Base-by-base conservation (phyloP, 2,329 filamentous ascomycete species). In the Fusarium nygamai region DNA sequence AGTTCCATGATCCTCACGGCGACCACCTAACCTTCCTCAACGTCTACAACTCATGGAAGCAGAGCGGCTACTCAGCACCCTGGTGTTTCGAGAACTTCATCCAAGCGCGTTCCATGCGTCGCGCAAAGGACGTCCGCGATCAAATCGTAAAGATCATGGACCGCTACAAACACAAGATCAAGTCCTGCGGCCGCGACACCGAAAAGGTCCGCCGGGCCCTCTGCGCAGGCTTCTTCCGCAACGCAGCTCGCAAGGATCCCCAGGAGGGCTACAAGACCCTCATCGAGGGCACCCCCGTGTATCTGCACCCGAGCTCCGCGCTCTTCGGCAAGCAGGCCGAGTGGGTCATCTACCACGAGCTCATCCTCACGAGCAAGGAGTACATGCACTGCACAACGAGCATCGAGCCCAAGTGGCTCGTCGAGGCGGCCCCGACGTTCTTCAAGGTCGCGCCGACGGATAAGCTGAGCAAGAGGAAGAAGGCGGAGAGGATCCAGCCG, bases 1-100 rank as follows among this genome's bases (percentile, higher is more conserved):
- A 98, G 82, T 99, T 99, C 84, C 94, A 98, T 84, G 96, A 99
- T 79, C 93, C 96, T 0, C 91, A 94, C 64, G 96, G 96, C 60
- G 96, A 99, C 80, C 96, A 99, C 79, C 87, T 99, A 19, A 99
- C 96, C 0, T 88, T 98, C 0, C 90, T 99, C 48, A 99, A 99
- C 78, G 95, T 99, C 2, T 99, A 97, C 86, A 98, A 98, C 79
- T 92, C 90, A n/a, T 99, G 96, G 96, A 98, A 98, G 82, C 88
- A 92, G 50, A 93, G 91, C 72, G 92, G 92, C 12, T 97, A 90
- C 84, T 93, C 91, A 57, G 94, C 91, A 65, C 92, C 95, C 0
- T 99, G 96, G 96, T 98, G 96, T 81, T 96, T 94, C 76, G 97
- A 99, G 80, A 98, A 99, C 83, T 99, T 97, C 82, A 96, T 99